phyloP scores from a whole-genome alignment of 148 eudicot genomes.

The Cornus kousa region DNA sequence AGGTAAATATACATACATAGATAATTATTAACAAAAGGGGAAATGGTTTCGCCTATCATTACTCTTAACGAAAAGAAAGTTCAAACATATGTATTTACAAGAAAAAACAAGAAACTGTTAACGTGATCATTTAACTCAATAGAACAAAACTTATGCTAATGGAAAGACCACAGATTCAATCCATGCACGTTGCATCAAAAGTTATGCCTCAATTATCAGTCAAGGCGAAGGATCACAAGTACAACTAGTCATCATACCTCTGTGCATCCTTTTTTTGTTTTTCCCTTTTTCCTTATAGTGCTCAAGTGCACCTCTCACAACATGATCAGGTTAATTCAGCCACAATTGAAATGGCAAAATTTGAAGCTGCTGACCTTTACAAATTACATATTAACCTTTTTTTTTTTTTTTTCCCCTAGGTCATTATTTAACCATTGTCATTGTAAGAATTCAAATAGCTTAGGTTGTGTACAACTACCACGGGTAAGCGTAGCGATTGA shows the following conservation, averaged over 20 bases:
- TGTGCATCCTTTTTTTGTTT: neutral
- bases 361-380: neutral
- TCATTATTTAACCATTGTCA: neutral
- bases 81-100: too few species aligned
- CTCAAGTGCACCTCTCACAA: neutral
- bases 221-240: neutral
- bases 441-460: neutral
- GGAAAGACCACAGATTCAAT: neutral
- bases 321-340: conserved; percentile 2
- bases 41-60: too few species aligned
- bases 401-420: too few species aligned
- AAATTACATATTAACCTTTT: neutral
- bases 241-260: neutral
- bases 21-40: neutral
- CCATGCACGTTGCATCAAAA: neutral
- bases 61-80: too few species aligned
- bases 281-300: neutral
- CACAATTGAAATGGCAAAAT: neutral
- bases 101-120: neutral
- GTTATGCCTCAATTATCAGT: neutral
- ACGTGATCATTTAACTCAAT: neutral
- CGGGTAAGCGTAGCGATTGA: conserved; percentile 59
- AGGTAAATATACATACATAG: neutral
- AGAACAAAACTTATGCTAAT: neutral
- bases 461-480: conserved; percentile 61